Evolutionary conservation across 2,329 filamentous ascomycete genomes (phyloP), one percentile per base, ranked within the genome.

Genomic region (Claviceps spartinae): DNA sequence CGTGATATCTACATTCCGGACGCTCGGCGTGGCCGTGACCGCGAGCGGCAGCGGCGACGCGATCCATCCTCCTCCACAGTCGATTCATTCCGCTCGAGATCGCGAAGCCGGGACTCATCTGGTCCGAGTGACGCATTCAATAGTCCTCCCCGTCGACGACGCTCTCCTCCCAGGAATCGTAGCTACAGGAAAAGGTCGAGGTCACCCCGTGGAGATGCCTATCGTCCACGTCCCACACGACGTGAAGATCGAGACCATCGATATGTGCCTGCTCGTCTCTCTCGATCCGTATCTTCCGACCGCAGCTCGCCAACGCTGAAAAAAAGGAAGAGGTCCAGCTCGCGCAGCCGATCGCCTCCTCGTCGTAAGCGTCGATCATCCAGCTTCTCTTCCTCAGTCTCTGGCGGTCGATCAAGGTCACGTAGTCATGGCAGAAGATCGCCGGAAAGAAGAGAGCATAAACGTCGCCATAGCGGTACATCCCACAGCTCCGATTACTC

Each of bases 1-100:
- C 70, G 76, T 47, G 77, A 81, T 56, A 72, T 72, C 54, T 78
- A 82, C 54, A 69, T 77, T 38, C 78, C 77, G 2, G 67, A 72
- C 46, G 67, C 67, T n/a, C 64, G 64, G 24, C 63, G 66, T 18
- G 68, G 70, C 54, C 72, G 75, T 47, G 71, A 70, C 22, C 70
- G 71, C 26, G 37, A 47, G 5, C 41, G 47, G 43, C 58, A 58
- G 45, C 58, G 60, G 44, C 61, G 57, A 26, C 61, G 60, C 46
- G 56, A 53, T 26, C 63, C 59, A 5, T 74, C 73, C 2, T 66
- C 64, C 8, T 67, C 67, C 7, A 57, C 52, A 40, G 65, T 61
- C 2, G 59, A 55, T 13, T 63, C 61, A 16, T 63, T 62, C 48
- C 60, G 63, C 46, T 63, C 62, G 5, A 57, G 59, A n/a, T 70